phyloP scores from a whole-genome alignment of 2,329 filamentous ascomycete genomes.

The Lachnellula subtilissima region DNA sequence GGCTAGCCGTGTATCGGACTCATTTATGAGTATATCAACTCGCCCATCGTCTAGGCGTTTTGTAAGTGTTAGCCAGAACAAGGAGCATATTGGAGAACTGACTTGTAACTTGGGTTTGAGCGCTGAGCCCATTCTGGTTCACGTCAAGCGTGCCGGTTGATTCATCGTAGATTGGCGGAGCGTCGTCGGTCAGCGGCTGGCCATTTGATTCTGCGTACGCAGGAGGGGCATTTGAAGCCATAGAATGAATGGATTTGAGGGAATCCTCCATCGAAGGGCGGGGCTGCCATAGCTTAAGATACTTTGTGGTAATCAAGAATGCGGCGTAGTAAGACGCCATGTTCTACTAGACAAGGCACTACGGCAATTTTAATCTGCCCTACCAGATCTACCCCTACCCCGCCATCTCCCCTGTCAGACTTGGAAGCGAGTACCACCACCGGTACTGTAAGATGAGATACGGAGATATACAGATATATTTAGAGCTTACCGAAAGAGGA shows the following conservation, averaged over 20 bases:
- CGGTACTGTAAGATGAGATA: too few relatives aligned
- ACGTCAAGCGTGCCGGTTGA: constrained; percentile 40
- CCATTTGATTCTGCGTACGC: constrained; percentile 52
- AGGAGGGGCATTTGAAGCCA: constrained; percentile 35
- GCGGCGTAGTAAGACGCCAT: too few relatives aligned
- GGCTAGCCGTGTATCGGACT: constrained; percentile 2
- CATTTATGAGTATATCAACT: constrained; percentile 4
- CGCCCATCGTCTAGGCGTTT: constrained; percentile 38
- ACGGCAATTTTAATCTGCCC: too few relatives aligned
- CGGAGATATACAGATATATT: too few relatives aligned
- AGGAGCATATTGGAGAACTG: background rate
- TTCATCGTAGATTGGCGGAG: background rate
- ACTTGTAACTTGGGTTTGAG: constrained; percentile 48
- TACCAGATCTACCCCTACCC: too few relatives aligned
- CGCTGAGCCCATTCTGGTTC: constrained; percentile 54
- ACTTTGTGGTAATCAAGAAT: too few relatives aligned
- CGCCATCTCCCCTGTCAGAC: too few relatives aligned
- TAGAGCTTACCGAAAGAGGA: too few relatives aligned
- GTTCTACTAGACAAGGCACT: too few relatives aligned
- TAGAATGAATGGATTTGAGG: background rate
- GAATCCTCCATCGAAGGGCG: background rate
- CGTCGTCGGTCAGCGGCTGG: constrained; percentile 25
- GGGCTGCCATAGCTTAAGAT: too few relatives aligned
- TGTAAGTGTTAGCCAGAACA: background rate
- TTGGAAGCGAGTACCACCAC: too few relatives aligned